A percentile compares a stretch with the other conserved stretches of the same genome.
These are phyloP conservation scores for Pseudohyphozyma bogoriensis DNA, from an alignment of 768 basidiomycete genomes.

Conservation along the genomic window DNA sequence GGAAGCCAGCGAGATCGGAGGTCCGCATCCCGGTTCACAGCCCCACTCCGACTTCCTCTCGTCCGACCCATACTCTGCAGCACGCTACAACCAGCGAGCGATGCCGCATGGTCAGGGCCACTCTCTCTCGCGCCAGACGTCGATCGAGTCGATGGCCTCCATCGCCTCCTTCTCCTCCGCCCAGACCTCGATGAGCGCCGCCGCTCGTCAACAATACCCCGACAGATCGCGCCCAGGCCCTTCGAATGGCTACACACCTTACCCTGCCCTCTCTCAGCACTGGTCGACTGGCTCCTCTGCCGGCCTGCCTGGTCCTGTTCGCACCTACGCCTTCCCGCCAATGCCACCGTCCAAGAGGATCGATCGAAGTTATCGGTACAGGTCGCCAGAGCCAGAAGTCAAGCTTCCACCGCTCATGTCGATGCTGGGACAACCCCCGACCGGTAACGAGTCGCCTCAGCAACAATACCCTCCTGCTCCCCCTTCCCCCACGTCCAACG, in stretches of 20 bases:
- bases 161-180: conserved; percentile 3
- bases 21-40: not conserved
- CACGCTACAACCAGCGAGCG: not conserved
- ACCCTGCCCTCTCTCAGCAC: too few species aligned
- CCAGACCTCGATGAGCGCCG: not conserved
- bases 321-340: not conserved
- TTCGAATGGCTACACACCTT: too few species aligned
- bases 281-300: too few species aligned
- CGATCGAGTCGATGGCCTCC: conserved; percentile 18
- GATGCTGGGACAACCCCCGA: not conserved
- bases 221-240: not conserved
- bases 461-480: not conserved
- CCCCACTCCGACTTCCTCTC: not conserved
- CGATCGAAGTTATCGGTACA: not conserved
- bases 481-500: not conserved
- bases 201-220: not conserved
- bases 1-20: conserved; percentile 7
- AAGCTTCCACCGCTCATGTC: conserved; percentile 16
- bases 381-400: not conserved
- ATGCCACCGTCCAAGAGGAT: not conserved
- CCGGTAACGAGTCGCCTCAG: not conserved
- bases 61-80: not conserved
- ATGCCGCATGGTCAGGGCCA: not conserved
- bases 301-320: not conserved
- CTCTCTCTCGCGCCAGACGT: conserved; percentile 8